phyloP scores from a whole-genome alignment of 495 filamentous ascomycete genomes.

The Hyaloscypha finlandica region DNA sequence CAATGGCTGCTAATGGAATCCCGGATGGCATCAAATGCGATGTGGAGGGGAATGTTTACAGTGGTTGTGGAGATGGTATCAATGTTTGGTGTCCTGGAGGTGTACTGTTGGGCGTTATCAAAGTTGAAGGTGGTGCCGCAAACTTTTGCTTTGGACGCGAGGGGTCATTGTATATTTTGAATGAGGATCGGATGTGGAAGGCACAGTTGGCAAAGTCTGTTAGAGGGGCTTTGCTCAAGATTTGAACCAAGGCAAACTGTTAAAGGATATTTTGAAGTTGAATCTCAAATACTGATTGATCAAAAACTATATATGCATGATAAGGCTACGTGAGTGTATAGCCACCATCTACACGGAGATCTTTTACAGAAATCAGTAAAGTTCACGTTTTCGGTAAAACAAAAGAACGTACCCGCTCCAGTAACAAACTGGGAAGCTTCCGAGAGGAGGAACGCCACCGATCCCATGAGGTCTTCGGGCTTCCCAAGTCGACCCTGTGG shows the following conservation, averaged over 20 bases:
- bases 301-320: no score
- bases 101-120: constrained; percentile 54
- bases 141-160: constrained; percentile 46
- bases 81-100: constrained; percentile 59
- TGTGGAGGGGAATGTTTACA: constrained; percentile 58
- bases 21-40: constrained; percentile 64
- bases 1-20: constrained; percentile 53
- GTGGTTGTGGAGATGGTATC: constrained; percentile 59
- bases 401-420: constrained; percentile 41
- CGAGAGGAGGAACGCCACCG: constrained; percentile 83
- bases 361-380: no score
- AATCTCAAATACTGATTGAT: no score
- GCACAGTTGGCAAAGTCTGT: constrained; percentile 29
- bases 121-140: constrained; percentile 28
- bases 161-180: constrained; percentile 42
- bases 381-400: no score
- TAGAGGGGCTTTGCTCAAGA: constrained; percentile 18
- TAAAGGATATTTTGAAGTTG: no score
- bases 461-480: constrained; percentile 87
- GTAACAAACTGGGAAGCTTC: constrained; percentile 85
- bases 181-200: constrained; percentile 43
- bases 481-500: constrained; percentile 88
- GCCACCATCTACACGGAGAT: no score
- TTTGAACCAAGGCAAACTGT: not conserved
- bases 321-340: not conserved